These are phyloP conservation scores for Aspergillus sp. DNA, from an alignment of 2,329 filamentous ascomycete species.

Conservation along the genomic window DNA sequence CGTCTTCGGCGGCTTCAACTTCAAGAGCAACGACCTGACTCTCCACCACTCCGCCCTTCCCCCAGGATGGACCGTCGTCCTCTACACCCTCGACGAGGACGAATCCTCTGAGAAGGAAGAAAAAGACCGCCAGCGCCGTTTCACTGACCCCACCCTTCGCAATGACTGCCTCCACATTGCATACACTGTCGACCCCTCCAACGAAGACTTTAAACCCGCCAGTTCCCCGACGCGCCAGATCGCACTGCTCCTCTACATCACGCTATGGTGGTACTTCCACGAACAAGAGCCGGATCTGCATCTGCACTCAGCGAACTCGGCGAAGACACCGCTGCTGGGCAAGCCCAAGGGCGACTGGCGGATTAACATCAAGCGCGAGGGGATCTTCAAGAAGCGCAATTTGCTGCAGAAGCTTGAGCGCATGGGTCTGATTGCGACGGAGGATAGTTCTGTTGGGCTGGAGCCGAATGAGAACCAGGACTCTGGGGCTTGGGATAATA, in stretches of 20 bases:
- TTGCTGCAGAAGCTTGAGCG: constrained; percentile 84
- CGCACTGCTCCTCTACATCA: constrained; percentile 94
- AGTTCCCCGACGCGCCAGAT: constrained; percentile 80
- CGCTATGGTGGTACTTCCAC: constrained; percentile 96
- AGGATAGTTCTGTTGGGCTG: constrained; percentile 68
- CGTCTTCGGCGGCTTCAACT: constrained; percentile 85
- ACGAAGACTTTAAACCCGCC: constrained; percentile 69
- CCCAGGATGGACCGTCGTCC: constrained; percentile 80
- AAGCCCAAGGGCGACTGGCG: constrained; percentile 80
- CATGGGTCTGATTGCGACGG: constrained; percentile 75
- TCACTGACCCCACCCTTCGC: constrained; percentile 64
- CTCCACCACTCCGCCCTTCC: constrained; percentile 60
- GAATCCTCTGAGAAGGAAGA: constrained; percentile 28
- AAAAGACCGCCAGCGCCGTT: constrained; percentile 44
- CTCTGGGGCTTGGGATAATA: constrained; percentile 62
- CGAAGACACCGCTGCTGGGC: constrained; percentile 59
- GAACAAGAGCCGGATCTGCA: constrained; percentile 64
- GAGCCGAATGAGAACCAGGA: constrained; percentile 53
- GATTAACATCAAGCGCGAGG: constrained; percentile 75
- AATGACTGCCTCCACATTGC: constrained; percentile 86
- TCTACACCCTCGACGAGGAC: constrained; percentile 56
- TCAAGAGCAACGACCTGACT: constrained; percentile 73
- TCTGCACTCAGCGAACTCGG: constrained; percentile 57
- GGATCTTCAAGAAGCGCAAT: constrained; percentile 77
- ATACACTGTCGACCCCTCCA: constrained; percentile 77